Percentiles rank a stretch among this genome's conserved stretches.
Evolutionary conservation across 768 basidiomycete species (phyloP).

Genomic region (Amanita molliuscula): DNA sequence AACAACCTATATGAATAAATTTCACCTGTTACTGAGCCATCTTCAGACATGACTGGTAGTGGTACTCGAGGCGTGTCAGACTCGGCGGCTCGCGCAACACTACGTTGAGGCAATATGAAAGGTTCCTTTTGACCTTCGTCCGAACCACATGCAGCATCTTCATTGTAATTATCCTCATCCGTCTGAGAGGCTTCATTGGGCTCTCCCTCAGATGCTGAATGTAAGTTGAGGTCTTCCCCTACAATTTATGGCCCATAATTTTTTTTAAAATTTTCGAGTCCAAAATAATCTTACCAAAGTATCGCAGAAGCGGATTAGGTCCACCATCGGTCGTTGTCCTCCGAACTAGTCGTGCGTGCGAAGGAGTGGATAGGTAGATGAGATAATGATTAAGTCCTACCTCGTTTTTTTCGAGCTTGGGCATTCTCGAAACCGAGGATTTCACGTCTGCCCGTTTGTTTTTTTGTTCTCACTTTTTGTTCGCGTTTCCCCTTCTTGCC

Average conservation of each 20-base stretch:
- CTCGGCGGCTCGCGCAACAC: not conserved
- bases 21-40: constrained; percentile 4
- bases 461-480: not conserved
- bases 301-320: constrained; percentile 36
- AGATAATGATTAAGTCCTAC: not conserved
- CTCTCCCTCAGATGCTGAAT: constrained; percentile 42
- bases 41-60: not conserved
- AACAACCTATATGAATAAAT: not conserved
- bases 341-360: not conserved
- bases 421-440: not conserved
- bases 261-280: not conserved
- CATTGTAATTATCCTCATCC: constrained; percentile 15
- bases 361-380: not conserved
- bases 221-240: constrained; percentile 35
- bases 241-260: not conserved
- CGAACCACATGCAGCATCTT: constrained; percentile 12
- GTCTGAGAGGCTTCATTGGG: constrained; percentile 16
- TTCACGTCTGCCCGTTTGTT: not conserved
- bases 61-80: not conserved
- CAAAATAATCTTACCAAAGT: constrained; percentile 31
- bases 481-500: not conserved
- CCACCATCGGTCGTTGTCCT: constrained; percentile 5
- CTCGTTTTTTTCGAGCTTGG: constrained; percentile 7
- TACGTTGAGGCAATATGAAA: constrained; percentile 1
- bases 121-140: constrained; percentile 5